These are phyloP conservation scores for Scleroderma citrinum DNA, from an alignment of 768 basidiomycete genomes.

Conservation along the genomic window DNA sequence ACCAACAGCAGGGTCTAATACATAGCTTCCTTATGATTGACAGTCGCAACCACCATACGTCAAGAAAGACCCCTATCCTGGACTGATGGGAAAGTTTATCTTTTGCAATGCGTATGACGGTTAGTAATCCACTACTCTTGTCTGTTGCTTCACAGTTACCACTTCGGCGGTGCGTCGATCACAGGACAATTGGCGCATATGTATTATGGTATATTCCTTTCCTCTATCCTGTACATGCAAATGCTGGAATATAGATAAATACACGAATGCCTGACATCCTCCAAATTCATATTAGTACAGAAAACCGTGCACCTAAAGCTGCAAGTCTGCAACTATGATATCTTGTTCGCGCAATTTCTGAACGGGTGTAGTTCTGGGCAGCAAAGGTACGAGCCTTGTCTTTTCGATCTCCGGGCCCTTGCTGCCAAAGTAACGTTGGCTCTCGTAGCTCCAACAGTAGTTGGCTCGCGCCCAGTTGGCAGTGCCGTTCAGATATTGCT, in stretches of 20 bases:
- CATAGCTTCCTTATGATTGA: no score
- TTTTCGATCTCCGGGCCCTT: slow-evolving; percentile 19
- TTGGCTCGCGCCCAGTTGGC: slow-evolving; percentile 23
- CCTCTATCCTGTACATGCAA: not conserved
- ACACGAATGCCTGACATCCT: not conserved
- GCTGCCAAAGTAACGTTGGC: slow-evolving; percentile 26
- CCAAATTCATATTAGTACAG: not conserved
- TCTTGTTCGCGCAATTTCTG: not conserved
- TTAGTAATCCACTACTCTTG: no score
- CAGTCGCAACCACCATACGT: no score
- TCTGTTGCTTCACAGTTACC: no score
- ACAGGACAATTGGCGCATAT: not conserved
- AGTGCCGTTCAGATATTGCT: slow-evolving; percentile 19
- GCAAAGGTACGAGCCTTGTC: slow-evolving; percentile 10
- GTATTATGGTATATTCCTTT: not conserved
- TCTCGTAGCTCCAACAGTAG: slow-evolving; percentile 28
- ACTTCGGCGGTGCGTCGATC: no score
- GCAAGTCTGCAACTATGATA: slow-evolving; percentile 1
- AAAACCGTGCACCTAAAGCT: not conserved
- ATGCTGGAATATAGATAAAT: not conserved
- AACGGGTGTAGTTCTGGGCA: not conserved
- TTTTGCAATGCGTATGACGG: no score
- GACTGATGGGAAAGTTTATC: no score
- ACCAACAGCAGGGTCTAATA: no score
- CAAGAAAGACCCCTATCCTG: no score